Evolutionary conservation across 2,329 filamentous ascomycete genomes (phyloP).

Genomic region (Alternaria infectoria): DNA sequence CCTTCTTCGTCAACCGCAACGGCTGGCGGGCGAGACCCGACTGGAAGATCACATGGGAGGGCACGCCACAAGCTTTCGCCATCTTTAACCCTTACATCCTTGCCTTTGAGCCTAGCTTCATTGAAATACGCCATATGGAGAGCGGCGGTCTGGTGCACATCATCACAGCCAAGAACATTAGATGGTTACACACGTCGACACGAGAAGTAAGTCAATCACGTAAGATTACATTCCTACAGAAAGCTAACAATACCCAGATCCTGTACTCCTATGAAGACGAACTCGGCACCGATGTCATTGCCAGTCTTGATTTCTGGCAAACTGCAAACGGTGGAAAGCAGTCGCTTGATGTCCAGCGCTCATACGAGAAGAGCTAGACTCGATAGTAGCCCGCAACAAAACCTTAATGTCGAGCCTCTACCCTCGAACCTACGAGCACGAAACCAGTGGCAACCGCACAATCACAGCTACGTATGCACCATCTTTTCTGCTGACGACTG

Average conservation of each 20-base stretch:
- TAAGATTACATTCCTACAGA: neutral
- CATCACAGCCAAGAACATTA: constrained; percentile 92
- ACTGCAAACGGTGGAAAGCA: constrained; percentile 37
- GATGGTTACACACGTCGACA: constrained; percentile 96
- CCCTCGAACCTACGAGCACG: constrained; percentile 4
- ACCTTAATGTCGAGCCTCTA: constrained; percentile 4
- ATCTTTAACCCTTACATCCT: constrained; percentile 96
- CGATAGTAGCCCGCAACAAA: neutral
- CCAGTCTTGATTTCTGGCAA: constrained; percentile 93
- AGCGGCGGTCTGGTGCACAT: constrained; percentile 91
- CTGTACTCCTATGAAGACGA: constrained; percentile 98
- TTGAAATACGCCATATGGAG: constrained; percentile 95
- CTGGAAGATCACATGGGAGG: constrained; percentile 98
- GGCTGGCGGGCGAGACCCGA: constrained; percentile 95
- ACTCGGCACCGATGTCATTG: constrained; percentile 87
- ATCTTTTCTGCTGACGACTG: neutral
- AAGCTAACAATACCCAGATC: constrained; percentile 66
- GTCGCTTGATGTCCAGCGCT: constrained; percentile 33
- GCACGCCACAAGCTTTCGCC: constrained; percentile 87
- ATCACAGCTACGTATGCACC: neutral
- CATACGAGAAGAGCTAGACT: constrained; percentile 34
- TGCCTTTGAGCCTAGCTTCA: constrained; percentile 96
- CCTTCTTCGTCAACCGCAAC: constrained; percentile 98
- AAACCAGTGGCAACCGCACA: constrained; percentile 1
- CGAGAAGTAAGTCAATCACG: constrained; percentile 73